These are phyloP conservation scores for Pisolithus thermaeus DNA, from an alignment of 1,284 basidiomycete species.

Conservation along the genomic window DNA sequence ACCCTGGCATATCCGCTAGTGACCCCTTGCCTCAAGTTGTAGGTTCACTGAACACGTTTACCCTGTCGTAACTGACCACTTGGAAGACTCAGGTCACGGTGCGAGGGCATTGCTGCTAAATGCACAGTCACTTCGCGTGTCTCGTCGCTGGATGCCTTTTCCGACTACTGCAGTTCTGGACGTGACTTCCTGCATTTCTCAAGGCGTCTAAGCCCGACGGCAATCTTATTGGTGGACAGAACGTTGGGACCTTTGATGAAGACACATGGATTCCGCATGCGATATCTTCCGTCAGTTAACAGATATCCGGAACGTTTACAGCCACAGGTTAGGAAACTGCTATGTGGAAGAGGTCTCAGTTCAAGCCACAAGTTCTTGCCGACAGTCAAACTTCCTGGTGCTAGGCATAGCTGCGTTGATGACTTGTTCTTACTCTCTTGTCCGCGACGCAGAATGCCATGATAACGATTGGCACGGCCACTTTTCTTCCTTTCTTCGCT, in stretches of 20 bases:
- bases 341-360: neutral
- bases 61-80: neutral
- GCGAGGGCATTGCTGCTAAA: neutral
- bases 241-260: neutral
- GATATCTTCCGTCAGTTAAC: neutral
- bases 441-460: neutral
- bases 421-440: no score
- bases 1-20: no score
- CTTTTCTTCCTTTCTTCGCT: neutral
- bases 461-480: neutral
- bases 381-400: neutral
- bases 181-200: neutral
- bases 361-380: fast-evolving
- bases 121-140: no score
- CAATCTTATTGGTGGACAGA: neutral
- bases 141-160: no score
- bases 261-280: neutral
- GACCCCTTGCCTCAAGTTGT: no score
- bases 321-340: neutral
- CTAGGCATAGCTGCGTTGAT: neutral
- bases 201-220: neutral
- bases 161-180: no score
- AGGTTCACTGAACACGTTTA: neutral
- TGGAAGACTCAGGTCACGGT: neutral
- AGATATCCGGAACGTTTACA: neutral